A percentile compares a stretch with the other conserved stretches of the same genome.
phyloP scores from a whole-genome alignment of 2,329 filamentous ascomycete species.

The Laburnicola sp. region DNA sequence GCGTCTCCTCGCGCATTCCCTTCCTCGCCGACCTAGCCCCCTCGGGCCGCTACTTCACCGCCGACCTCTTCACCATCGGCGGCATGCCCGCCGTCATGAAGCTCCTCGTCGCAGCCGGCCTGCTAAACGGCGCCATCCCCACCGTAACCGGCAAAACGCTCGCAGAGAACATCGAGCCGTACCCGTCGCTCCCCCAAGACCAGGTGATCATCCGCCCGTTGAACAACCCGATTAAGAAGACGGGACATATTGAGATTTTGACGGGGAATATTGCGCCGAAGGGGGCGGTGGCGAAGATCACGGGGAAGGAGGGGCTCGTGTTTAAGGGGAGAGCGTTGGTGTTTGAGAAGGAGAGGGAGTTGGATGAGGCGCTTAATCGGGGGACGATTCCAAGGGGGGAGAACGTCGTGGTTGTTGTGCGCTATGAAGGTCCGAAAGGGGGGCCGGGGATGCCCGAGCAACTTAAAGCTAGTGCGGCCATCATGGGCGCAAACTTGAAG shows the following conservation, averaged over 20 bases:
- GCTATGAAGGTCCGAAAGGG: constrained; percentile 91
- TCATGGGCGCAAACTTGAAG: constrained; percentile 87
- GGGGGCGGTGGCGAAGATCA: constrained; percentile 93
- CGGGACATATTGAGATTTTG: constrained; percentile 86
- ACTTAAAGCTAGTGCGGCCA: constrained; percentile 81
- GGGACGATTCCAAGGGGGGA: constrained; percentile 73
- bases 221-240: constrained; percentile 79
- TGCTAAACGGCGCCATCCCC: constrained; percentile 75
- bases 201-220: constrained; percentile 84
- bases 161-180: constrained; percentile 76
- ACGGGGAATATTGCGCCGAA: constrained; percentile 84
- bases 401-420: constrained; percentile 85
- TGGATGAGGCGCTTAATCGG: constrained; percentile 72
- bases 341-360: constrained; percentile 81
- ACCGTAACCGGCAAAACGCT: constrained; percentile 86
- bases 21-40: constrained; percentile 86
- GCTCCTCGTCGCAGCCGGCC: constrained; percentile 72
- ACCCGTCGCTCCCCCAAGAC: constrained; percentile 74
- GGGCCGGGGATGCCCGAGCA: constrained; percentile 97
- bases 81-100: constrained; percentile 86
- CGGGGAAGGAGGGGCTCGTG: constrained; percentile 83
- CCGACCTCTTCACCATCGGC: constrained; percentile 82
- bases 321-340: constrained; percentile 82
- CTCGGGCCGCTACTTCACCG: constrained; percentile 82
- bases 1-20: constrained; percentile 78